Base-by-base conservation (phyloP, 768 basidiomycete genomes). In the Mycena pura region DNA sequence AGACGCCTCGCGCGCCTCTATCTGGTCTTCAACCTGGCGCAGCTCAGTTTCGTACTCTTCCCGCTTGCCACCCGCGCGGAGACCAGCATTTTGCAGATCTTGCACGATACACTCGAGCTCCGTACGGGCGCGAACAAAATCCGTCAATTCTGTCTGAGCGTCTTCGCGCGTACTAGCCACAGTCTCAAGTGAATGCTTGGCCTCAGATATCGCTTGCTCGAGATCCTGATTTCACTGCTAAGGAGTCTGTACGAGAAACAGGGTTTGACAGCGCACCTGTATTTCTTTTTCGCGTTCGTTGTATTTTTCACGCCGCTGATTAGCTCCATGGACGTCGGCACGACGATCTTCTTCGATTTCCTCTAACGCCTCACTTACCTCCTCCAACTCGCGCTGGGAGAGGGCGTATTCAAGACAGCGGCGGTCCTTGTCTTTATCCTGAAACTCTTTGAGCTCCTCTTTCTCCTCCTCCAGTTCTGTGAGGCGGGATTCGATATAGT, bases 381-480 rank as follows among this genome's bases (percentile, higher is more conserved):
- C 96, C 60, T 92, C 88, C 36, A 98, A 74, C 70, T 99, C 96
- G 32, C 92, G 84, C 65, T 93, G 91, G 75, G 97, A 94, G 63
- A 99, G 76, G 0, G 95, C 94, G 72, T 98, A 99, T 72, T 99
- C 97, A 68, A 98, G 79, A 73, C 95, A 96, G 38, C 96, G 83
- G 34, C 96, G 81, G 60, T 98, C 94, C 74, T 94, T 93, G 72
- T 99, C 97, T 72, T 95, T 95, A 64, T 93, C 89, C 73, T 97
- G 95, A 70, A 93, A 99, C 73, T 97, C 95, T 71, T 96, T 96
- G 56, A 99, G 76, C 72, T 99, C 97, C 65, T 96, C 93, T 72
- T 99, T 99, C 77, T 99, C 97, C 70, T 97, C 95, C 70, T 99
- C 96, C 7, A 99, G 88, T 75, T 99, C 96, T 3, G 82, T 78